phyloP scores from a whole-genome alignment of 2,329 filamentous ascomycete genomes.

The Penicillium griseofulvum region DNA sequence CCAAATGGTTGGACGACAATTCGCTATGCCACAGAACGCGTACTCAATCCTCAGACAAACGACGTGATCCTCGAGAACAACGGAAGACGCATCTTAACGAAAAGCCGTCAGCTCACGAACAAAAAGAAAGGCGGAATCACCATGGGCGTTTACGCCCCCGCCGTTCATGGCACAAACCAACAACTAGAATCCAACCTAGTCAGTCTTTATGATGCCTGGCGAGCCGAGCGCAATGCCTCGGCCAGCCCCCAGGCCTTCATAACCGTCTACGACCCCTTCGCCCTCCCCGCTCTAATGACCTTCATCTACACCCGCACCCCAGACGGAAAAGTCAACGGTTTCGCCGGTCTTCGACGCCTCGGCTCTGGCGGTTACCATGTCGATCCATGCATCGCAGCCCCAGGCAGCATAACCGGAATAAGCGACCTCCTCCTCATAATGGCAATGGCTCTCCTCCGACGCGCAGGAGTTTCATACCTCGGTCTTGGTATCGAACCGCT shows the following conservation, averaged over 20 bases:
- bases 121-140: conserved; percentile 34
- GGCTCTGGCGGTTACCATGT: conserved; percentile 43
- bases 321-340: conserved; percentile 34
- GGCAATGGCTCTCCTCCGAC: conserved; percentile 39
- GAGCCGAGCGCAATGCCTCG: conserved; percentile 33
- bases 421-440: conserved; percentile 40
- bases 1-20: conserved; percentile 36
- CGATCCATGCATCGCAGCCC: conserved; percentile 41
- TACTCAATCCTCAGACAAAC: conserved; percentile 43
- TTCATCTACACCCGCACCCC: conserved; percentile 40
- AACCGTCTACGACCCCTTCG: conserved; percentile 43
- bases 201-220: conserved; percentile 41
- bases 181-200: conserved; percentile 33
- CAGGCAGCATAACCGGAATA: conserved; percentile 37
- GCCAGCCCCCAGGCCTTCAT: conserved; percentile 39
- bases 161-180: conserved; percentile 27
- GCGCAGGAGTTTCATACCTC: conserved; percentile 34
- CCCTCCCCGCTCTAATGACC: conserved; percentile 39
- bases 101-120: conserved; percentile 39
- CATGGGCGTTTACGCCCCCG: conserved; percentile 37
- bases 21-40: conserved; percentile 40
- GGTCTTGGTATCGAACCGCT: conserved; percentile 43
- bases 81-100: conserved; percentile 39
- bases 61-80: conserved; percentile 36
- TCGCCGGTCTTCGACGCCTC: conserved; percentile 40